Conservation (phyloP, 2,329 filamentous ascomycete species). For the Fusarium brachygibbosum region DNA sequence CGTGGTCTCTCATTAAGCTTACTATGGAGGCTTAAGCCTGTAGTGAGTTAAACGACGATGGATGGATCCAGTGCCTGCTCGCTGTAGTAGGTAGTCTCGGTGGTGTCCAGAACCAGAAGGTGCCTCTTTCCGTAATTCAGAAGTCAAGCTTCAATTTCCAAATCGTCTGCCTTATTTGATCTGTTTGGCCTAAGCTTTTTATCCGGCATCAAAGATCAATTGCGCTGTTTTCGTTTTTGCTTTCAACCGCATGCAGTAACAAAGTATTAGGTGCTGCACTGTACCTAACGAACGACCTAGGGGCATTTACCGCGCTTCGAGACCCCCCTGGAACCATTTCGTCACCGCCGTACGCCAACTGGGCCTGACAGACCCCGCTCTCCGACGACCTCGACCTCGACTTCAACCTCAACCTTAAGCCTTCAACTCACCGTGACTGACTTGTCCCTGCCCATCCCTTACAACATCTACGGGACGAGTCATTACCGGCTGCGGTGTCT, state of each 20-base stretch:
- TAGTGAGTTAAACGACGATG: constrained; percentile 2
- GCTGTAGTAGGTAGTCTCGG: neutral
- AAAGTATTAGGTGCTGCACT: constrained; percentile 18
- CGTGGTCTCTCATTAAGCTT: constrained; percentile 9
- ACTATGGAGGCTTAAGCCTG: neutral
- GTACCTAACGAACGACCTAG: constrained; percentile 1
- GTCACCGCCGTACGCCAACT: constrained; percentile 48
- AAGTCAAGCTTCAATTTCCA: neutral
- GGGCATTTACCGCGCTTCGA: constrained; percentile 33
- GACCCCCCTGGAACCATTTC: constrained; percentile 42
- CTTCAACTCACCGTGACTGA: constrained; percentile 35
- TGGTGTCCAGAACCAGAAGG: constrained; percentile 29
- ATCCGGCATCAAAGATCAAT: constrained; percentile 5
- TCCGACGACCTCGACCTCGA: constrained; percentile 20
- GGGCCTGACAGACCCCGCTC: constrained; percentile 47
- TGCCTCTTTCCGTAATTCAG: constrained; percentile 2
- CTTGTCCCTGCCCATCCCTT: constrained; percentile 28
- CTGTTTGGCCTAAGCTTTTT: constrained; percentile 4
- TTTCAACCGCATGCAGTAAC: constrained; percentile 10
- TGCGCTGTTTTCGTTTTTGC: constrained; percentile 28
- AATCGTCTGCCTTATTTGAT: constrained; percentile 2
- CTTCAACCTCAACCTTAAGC: constrained; percentile 26
- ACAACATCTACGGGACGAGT: constrained; percentile 18
- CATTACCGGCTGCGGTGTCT: constrained; percentile 11
- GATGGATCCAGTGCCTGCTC: neutral